Evolutionary conservation across 768 basidiomycete species (phyloP), one percentile per base, ranked within the genome.

Genomic region (Russula earlei): DNA sequence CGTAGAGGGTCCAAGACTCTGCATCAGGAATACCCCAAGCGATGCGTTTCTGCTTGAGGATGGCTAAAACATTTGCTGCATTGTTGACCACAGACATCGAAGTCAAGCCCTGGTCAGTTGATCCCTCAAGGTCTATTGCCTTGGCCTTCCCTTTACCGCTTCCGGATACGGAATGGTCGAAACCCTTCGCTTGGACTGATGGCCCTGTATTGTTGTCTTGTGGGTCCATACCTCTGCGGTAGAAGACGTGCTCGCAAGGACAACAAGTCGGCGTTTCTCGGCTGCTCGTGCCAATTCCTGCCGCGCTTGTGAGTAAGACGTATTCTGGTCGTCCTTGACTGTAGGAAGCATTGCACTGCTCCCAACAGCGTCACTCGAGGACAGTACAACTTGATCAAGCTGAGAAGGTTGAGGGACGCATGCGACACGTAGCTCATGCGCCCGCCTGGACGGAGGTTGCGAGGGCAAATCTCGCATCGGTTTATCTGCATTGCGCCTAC

Each of bases 71-170:
- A 41, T 5, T 19, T 25, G 42, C 5, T 11, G 52, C 14, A n/a
- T 37, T 19, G 25, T 43, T 31, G 20, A 20, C 20, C 15, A n/a
- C 38, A 19, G 46, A 36, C 7, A 22, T 19, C 2, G 45, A 48
- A 20, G 17, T 15, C 24, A 29, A 6, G 11, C 8, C 46, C 36
- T 49, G 46, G 52, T 9, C 17, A 10, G 42, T 19, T 19, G 46
- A 25, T 3, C 12, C n/a, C 9, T 53, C 57, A 7, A 17, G 15
- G 27, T 44, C 52, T 33, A 36, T 51, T 15, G 58, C 60, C 48
- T 42, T 59, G 25, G 48, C 57, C 58, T 61, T 61, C 24, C 60
- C 60, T 49, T 61, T 61, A 37, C 44, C 45, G 17, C 29, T 46
- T n/a, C 41, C 46, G 20, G n/a, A n/a, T n/a, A n/a, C n/a, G n/a